Conservation (phyloP, 495 filamentous ascomycete species). For the Aspergillus campestris region DNA sequence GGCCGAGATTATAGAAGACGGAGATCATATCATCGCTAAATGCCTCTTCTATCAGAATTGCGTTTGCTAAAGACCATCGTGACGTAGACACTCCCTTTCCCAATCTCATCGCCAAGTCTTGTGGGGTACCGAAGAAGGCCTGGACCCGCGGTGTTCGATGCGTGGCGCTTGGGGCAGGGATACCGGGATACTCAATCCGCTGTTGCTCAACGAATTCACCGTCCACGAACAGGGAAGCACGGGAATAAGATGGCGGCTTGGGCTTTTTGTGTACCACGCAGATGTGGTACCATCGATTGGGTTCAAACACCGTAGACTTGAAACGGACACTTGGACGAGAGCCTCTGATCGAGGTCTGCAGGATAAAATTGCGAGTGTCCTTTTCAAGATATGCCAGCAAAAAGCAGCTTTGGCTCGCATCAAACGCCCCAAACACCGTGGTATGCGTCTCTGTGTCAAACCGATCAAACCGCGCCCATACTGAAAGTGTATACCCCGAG, state of each 20-base stretch:
- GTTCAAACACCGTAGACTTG: slow-evolving; percentile 67
- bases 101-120: slow-evolving; percentile 74
- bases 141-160: slow-evolving; percentile 60
- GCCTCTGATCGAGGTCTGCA: slow-evolving; percentile 89
- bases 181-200: slow-evolving; percentile 74
- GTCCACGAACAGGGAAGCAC: slow-evolving; percentile 83
- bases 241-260: slow-evolving; percentile 65
- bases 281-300: slow-evolving; percentile 84
- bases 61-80: slow-evolving; percentile 80
- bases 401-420: slow-evolving; percentile 87
- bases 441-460: slow-evolving; percentile 84
- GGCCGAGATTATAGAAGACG: slow-evolving; percentile 81
- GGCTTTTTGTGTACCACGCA: slow-evolving; percentile 73
- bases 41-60: slow-evolving; percentile 79
- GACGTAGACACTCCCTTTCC: slow-evolving; percentile 69
- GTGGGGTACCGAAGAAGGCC: slow-evolving; percentile 88
- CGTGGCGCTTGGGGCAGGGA: slow-evolving; percentile 45
- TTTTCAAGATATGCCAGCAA: slow-evolving; percentile 88
- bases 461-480: slow-evolving; percentile 79
- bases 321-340: slow-evolving; percentile 85
- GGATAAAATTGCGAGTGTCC: slow-evolving; percentile 89
- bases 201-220: slow-evolving; percentile 91
- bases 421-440: slow-evolving; percentile 92
- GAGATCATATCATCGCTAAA: slow-evolving; percentile 88
- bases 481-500: slow-evolving; percentile 78